Evolutionary conservation across 805 yeast species (phyloP).

Genomic region (Sungouiella blattae): DNA sequence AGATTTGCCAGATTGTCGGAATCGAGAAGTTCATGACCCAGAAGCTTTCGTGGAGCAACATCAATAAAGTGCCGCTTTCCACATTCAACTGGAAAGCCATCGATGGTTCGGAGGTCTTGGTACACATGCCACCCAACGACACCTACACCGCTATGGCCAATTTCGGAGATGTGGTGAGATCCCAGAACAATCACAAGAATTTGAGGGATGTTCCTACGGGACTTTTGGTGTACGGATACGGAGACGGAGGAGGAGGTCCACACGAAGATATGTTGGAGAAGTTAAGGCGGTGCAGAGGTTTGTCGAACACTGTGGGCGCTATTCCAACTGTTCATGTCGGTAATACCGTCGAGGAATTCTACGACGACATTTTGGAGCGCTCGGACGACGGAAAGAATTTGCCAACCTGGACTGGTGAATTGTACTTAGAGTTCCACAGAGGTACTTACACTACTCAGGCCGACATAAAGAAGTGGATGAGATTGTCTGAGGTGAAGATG

Average conservation of each 20-base stretch:
- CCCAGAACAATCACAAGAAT: slow-evolving; percentile 79
- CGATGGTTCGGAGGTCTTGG: slow-evolving; percentile 88
- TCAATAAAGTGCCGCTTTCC: slow-evolving; percentile 82
- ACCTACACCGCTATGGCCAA: slow-evolving; percentile 93
- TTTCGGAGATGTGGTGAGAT: slow-evolving; percentile 86
- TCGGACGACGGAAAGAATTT: slow-evolving; percentile 65
- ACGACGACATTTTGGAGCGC: slow-evolving; percentile 55
- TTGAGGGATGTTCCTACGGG: slow-evolving; percentile 78
- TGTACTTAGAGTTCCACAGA: slow-evolving; percentile 91
- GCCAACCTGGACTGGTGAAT: slow-evolving; percentile 91
- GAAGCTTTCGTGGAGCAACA: slow-evolving; percentile 94
- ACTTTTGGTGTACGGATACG: slow-evolving; percentile 81
- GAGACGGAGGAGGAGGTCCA: slow-evolving; percentile 99
- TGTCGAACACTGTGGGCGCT: slow-evolving; percentile 73
- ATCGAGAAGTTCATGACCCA: slow-evolving; percentile 86
- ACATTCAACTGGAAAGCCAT: slow-evolving; percentile 95
- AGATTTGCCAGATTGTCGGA: slow-evolving; percentile 82
- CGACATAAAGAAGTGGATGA: slow-evolving; percentile 73
- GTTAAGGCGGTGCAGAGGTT: slow-evolving; percentile 84
- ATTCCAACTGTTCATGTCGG: slow-evolving; percentile 84
- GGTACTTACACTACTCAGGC: slow-evolving; percentile 98
- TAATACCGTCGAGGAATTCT: slow-evolving; percentile 75
- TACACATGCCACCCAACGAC: slow-evolving; percentile 97
- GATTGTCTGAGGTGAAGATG: slow-evolving; percentile 68
- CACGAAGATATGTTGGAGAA: slow-evolving; percentile 90